Percentiles rank a stretch among this genome's conserved stretches.
Evolutionary conservation across 345 rosid species (phyloP).

Genomic region (Tarenaya hassleriana): DNA sequence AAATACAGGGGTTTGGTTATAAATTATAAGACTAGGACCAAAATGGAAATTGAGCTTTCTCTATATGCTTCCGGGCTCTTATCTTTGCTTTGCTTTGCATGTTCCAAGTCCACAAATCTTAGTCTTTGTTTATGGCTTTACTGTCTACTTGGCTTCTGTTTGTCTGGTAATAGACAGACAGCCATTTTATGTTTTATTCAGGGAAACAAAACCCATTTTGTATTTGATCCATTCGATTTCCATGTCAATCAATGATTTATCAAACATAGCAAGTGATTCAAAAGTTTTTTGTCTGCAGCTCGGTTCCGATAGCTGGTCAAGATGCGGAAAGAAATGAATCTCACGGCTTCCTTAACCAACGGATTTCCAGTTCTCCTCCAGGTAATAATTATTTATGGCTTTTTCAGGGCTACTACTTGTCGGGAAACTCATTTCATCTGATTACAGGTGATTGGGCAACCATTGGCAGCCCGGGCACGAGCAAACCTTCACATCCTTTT

Average conservation of each 20-base stretch:
- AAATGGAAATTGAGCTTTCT: no score
- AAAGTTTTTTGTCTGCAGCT: conserved; percentile 36
- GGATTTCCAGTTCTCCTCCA: conserved; percentile 74
- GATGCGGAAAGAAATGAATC: conserved; percentile 76
- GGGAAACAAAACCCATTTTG: no score
- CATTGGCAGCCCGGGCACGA: conserved; percentile 61
- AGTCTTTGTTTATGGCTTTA: no score
- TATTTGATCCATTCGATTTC: no score
- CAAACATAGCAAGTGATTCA: conserved; percentile 7
- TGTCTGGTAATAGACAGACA: no score
- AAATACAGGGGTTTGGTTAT: no score
- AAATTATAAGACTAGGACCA: no score
- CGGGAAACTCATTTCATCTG: conserved; percentile 7
- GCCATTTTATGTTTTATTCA: no score
- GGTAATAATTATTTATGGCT: conserved; percentile 44
- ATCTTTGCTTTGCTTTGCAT: no score
- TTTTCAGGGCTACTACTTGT: conserved; percentile 7
- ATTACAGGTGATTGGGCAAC: conserved; percentile 71
- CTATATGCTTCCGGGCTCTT: no score
- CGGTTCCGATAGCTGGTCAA: conserved; percentile 61
- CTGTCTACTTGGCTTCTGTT: no score
- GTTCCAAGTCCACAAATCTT: no score
- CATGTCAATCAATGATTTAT: neutral
- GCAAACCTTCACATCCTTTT: conserved; percentile 49
- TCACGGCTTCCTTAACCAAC: conserved; percentile 61